These are phyloP conservation scores for Globisporangium emineosum DNA, from an alignment of 352 stramenopile species.

Conservation along the genomic window DNA sequence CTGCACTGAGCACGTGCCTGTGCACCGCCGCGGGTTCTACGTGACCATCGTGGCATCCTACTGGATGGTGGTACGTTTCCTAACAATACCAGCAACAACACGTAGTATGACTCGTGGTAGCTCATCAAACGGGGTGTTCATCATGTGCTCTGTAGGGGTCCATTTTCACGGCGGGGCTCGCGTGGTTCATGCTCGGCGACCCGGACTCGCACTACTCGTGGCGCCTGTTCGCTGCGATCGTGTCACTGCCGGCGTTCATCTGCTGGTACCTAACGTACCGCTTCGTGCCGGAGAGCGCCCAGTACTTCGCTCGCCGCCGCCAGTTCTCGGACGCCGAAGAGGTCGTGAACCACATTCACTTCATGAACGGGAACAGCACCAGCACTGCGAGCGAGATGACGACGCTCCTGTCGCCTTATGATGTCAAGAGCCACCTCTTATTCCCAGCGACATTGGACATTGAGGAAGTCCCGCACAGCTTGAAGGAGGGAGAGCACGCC, in stretches of 20 bases:
- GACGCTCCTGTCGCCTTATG: slow-evolving; percentile 30
- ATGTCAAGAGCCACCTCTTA: background rate
- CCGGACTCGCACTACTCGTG: slow-evolving; percentile 46
- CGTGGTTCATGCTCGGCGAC: slow-evolving; percentile 79
- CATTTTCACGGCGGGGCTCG: slow-evolving; percentile 76
- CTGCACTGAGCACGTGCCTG: slow-evolving; percentile 85
- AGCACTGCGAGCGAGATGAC: slow-evolving; percentile 21
- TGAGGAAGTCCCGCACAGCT: too few relatives aligned
- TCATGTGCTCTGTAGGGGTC: slow-evolving; percentile 24
- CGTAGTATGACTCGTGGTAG: too few relatives aligned
- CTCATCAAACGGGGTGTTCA: too few relatives aligned
- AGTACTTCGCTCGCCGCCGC: slow-evolving; percentile 55
- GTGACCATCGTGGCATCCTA: slow-evolving; percentile 87
- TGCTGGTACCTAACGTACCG: slow-evolving; percentile 66
- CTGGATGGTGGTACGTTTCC: slow-evolving; percentile 84
- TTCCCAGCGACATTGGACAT: background rate
- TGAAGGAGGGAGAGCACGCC: slow-evolving; percentile 16
- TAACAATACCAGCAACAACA: too few relatives aligned
- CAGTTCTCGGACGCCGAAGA: slow-evolving; percentile 50
- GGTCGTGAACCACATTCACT: slow-evolving; percentile 58
- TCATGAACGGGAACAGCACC: slow-evolving; percentile 27
- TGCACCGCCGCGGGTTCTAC: slow-evolving; percentile 66
- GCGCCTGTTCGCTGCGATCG: slow-evolving; percentile 73
- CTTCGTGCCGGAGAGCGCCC: slow-evolving; percentile 81
- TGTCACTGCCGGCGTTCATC: slow-evolving; percentile 60